Evolutionary conservation across 2,329 filamentous ascomycete species (phyloP).

Genomic region (Xylaria sp.): DNA sequence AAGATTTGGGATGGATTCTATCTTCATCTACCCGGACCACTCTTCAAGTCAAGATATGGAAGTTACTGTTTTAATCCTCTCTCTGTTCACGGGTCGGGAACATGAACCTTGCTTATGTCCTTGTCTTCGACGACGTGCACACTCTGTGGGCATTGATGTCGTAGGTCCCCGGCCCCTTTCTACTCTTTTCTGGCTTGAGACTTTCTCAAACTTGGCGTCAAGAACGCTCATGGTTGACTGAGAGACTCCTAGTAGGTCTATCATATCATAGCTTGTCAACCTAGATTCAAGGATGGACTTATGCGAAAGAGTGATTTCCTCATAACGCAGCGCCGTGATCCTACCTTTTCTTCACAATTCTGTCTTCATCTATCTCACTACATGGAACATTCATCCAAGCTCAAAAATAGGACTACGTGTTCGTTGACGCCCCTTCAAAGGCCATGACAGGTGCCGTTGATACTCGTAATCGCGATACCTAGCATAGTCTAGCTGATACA

Average conservation of each 20-base stretch:
- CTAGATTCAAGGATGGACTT: no score
- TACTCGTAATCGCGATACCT: no score
- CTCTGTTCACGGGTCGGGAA: neutral
- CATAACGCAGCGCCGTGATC: no score
- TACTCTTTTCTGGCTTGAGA: neutral
- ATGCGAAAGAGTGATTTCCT: no score
- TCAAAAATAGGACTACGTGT: no score
- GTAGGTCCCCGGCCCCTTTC: neutral
- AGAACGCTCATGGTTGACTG: neutral
- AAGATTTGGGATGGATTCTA: neutral
- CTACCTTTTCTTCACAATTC: no score
- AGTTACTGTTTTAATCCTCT: conserved; percentile 1
- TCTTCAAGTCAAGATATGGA: neutral
- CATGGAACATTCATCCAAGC: no score
- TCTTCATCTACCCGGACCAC: conserved; percentile 6
- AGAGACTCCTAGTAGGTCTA: neutral
- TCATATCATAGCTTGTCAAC: neutral
- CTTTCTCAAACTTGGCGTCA: neutral
- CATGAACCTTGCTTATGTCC: neutral
- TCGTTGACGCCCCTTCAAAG: no score
- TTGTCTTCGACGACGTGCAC: neutral
- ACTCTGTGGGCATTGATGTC: neutral
- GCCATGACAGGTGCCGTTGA: no score
- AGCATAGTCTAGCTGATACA: no score
- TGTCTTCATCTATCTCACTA: no score